A percentile compares a stretch with the other conserved stretches of the same genome.
Conservation (phyloP, 257 asterid genomes). For the Solanum corneliomulleri region DNA sequence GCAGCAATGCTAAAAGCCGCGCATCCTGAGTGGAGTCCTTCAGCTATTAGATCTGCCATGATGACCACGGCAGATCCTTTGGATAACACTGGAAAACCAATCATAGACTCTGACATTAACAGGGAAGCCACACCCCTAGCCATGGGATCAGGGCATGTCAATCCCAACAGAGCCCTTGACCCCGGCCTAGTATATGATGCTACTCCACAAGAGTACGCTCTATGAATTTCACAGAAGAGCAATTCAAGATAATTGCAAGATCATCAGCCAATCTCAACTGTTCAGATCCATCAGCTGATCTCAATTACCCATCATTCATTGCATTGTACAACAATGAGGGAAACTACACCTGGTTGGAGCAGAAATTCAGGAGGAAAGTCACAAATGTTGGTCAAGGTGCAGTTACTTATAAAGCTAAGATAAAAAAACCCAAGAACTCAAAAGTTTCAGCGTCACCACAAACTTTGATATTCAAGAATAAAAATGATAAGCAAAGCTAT, state of each 20-base stretch:
- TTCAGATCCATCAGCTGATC: neutral
- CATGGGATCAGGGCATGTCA: conserved; percentile 13
- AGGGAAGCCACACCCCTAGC: conserved; percentile 5
- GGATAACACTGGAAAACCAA: conserved; percentile 4
- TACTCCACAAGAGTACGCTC: conserved; percentile 13
- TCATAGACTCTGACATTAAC: neutral
- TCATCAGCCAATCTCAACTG: neutral
- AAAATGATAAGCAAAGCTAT: conserved; percentile 8
- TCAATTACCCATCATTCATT: conserved; percentile 14
- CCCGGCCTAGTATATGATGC: conserved; percentile 15
- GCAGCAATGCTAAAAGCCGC: conserved; percentile 1
- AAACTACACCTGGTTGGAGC: neutral
- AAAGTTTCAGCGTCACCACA: conserved; percentile 2
- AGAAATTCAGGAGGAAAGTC: conserved; percentile 1
- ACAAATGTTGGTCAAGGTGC: conserved; percentile 12
- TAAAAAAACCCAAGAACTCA: neutral
- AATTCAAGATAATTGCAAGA: conserved; percentile 1
- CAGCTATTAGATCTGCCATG: conserved; percentile 10
- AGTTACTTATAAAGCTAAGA: neutral
- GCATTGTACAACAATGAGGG: neutral
- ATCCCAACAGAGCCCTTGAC: conserved; percentile 13
- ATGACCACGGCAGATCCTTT: conserved; percentile 7
- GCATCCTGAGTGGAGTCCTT: conserved; percentile 1
- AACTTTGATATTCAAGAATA: neutral
- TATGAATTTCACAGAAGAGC: conserved; percentile 10